Evolutionary conservation across 768 basidiomycete genomes (phyloP).

Genomic region (Kwoniella pini): DNA sequence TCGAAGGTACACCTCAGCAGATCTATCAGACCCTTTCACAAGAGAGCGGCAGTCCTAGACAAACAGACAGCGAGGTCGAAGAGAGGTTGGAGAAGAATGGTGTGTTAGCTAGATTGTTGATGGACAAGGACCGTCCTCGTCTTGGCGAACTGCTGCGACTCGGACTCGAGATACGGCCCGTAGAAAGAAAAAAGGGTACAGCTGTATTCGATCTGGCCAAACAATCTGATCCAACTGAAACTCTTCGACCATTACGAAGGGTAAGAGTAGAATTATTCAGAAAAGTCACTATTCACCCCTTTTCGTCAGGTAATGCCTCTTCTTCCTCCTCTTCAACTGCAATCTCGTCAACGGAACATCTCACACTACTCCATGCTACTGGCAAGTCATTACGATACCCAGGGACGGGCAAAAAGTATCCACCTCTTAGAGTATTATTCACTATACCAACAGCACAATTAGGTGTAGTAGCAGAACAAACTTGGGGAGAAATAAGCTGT

Average conservation of each 20-base stretch:
- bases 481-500: constrained; percentile 74
- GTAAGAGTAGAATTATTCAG: constrained; percentile 51
- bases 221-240: constrained; percentile 34
- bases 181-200: constrained; percentile 30
- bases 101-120: constrained; percentile 32
- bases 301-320: background rate
- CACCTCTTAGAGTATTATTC: constrained; percentile 65
- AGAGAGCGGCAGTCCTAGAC: background rate
- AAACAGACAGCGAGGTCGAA: constrained; percentile 27
- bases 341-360: constrained; percentile 42
- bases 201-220: constrained; percentile 27
- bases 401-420: constrained; percentile 62
- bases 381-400: constrained; percentile 93
- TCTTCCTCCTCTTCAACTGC: constrained; percentile 8
- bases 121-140: constrained; percentile 34
- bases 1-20: constrained; percentile 45
- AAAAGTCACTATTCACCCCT: constrained; percentile 18
- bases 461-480: constrained; percentile 60
- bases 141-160: constrained; percentile 40
- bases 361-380: constrained; percentile 69
- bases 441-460: constrained; percentile 62
- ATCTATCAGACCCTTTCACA: too few species aligned
- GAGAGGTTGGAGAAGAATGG: constrained; percentile 32
- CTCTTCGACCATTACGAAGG: constrained; percentile 38
- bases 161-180: constrained; percentile 45